These are phyloP conservation scores for Colletotrichum phormii DNA, from an alignment of 2,329 filamentous ascomycete genomes.

Conservation along the genomic window DNA sequence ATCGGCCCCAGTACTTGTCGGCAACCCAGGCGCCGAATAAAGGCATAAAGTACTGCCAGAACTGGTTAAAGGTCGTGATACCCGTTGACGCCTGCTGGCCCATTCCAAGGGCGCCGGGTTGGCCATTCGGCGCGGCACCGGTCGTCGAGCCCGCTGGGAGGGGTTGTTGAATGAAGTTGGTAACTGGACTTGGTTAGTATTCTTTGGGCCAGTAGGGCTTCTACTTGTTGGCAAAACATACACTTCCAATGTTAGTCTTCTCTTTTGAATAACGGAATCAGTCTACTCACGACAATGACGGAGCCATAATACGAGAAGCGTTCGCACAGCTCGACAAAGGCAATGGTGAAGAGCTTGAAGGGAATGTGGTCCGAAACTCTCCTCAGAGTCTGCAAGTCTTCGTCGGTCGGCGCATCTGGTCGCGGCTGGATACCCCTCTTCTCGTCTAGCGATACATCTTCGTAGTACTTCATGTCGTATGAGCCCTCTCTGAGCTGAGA, in stretches of 20 bases:
- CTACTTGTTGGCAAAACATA: neutral
- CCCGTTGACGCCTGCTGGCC: slow-evolving; percentile 64
- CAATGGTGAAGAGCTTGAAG: slow-evolving; percentile 70
- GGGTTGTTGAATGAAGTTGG: slow-evolving; percentile 73
- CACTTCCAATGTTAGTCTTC: slow-evolving; percentile 5
- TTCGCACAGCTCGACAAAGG: slow-evolving; percentile 77
- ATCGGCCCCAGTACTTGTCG: slow-evolving; percentile 74
- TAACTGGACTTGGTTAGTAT: slow-evolving; percentile 45
- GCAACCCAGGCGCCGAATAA: slow-evolving; percentile 63
- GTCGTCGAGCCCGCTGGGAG: slow-evolving; percentile 66
- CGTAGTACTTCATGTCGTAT: slow-evolving; percentile 26
- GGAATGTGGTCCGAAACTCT: slow-evolving; percentile 70
- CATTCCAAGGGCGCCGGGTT: slow-evolving; percentile 67
- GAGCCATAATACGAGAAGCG: slow-evolving; percentile 80
- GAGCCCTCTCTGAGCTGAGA: slow-evolving; percentile 38
- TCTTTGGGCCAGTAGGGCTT: too few species aligned
- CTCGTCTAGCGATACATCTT: slow-evolving; percentile 44
- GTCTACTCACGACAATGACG: slow-evolving; percentile 69
- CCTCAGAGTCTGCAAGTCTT: slow-evolving; percentile 63
- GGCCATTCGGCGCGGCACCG: slow-evolving; percentile 56
- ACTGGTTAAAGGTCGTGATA: slow-evolving; percentile 62
- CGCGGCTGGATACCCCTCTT: slow-evolving; percentile 40
- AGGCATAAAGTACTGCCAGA: slow-evolving; percentile 72
- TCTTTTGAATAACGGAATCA: rapidly evolving
- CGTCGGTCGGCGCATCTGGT: slow-evolving; percentile 55